Base-by-base conservation (phyloP, 495 filamentous ascomycete species). In the Aspergillus taichungensis region DNA sequence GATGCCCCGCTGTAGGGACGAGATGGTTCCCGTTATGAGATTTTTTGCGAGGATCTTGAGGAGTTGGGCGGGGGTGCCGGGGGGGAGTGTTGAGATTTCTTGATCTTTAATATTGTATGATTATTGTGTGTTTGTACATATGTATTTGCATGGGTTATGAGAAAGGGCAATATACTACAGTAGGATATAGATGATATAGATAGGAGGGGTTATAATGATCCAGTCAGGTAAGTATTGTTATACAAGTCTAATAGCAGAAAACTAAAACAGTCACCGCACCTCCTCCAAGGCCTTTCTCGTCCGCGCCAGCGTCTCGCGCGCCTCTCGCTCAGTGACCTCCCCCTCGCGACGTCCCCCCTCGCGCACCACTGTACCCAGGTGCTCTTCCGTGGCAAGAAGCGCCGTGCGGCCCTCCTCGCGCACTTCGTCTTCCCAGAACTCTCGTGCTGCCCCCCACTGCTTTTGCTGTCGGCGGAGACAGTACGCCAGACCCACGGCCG, bases 21-120 rank as follows among this genome's bases (percentile, higher is more conserved):
- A 98, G 74, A 88, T 92, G 79, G 49, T 87, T 49, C 91, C 92
- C 3, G 77, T 96, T 38, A 96, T 98, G 91, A 74, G 80, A 56
- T 98, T 96, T 64, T 85, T 96, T 59, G 87, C 84, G 0, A 73
- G 85, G 43, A 73, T 85, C 52, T 62, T 98, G 59, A 68, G 70
- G 61, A 89, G 77, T 67, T 71, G 72, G 40, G 62, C 68, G 50
- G 80, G 79, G 18, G 74, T 83, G 36, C 81, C 78, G 5, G 68
- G 72, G 50, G 80, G 79, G 5, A 74, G 69, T 57, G 66, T 82
- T 29, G 79, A 84, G 59, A 49, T 83, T 46, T 55, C 55, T 13
- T 69, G 46, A 56, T 5, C 12, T 34, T 6, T 38, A 29, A 18
- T 12, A 6, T 7, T 8, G 6, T 30, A 38, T 30, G n/a, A 8